Evolutionary conservation across 441 rosid species (phyloP).

Genomic region (Populus tomentosa): DNA sequence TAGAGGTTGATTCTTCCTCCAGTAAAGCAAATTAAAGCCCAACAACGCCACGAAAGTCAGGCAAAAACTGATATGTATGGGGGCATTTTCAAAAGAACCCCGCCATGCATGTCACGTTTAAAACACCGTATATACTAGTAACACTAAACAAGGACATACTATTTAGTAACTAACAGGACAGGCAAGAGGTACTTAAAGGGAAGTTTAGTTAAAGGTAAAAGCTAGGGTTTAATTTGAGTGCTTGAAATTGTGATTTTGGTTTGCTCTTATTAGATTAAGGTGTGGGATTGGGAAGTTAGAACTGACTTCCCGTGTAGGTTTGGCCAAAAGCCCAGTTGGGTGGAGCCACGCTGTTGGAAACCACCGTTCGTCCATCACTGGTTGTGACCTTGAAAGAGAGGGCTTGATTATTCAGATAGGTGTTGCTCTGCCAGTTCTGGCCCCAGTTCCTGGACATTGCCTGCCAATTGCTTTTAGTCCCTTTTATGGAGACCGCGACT

Average conservation of each 20-base stretch:
- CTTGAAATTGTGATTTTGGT: background rate
- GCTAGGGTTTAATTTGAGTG: background rate
- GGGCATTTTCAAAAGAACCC: background rate
- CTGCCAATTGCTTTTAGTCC: constrained; percentile 28
- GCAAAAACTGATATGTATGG: background rate
- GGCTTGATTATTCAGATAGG: constrained; percentile 33
- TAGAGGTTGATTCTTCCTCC: background rate
- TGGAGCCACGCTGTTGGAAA: constrained; percentile 30
- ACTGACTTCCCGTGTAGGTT: constrained; percentile 30
- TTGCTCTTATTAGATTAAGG: background rate
- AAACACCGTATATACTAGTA: background rate
- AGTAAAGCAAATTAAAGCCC: background rate
- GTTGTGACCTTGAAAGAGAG: constrained; percentile 39
- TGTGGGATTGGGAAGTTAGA: background rate
- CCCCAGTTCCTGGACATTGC: constrained; percentile 42
- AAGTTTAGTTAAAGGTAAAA: background rate
- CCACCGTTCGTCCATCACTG: constrained; percentile 25
- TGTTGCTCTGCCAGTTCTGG: constrained; percentile 43
- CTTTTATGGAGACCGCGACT: constrained; percentile 24
- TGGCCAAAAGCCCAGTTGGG: constrained; percentile 35
- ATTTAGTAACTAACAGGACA: background rate
- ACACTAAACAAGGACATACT: too few relatives aligned
- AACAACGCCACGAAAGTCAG: background rate
- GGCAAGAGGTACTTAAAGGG: background rate
- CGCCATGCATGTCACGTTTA: background rate